Evolutionary conservation across 2,329 filamentous ascomycete genomes (phyloP).

Genomic region (Neofusicoccum laricinum): DNA sequence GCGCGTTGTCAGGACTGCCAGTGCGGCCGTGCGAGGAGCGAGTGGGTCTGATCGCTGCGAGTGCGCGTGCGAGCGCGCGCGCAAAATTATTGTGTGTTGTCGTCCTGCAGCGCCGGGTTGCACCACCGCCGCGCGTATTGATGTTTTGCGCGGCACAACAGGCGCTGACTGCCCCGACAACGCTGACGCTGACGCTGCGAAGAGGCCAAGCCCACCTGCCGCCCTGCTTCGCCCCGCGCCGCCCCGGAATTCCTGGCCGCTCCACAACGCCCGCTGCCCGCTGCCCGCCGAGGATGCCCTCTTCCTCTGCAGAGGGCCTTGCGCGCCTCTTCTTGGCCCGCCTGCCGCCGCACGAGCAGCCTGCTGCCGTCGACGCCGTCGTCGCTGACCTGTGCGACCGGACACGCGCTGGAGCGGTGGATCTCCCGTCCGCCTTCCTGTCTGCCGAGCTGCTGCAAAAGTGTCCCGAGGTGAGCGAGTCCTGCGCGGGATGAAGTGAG

Average conservation of each 20-base stretch:
- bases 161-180: neutral
- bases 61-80: neutral
- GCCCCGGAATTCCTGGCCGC: neutral
- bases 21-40: constrained; percentile 3
- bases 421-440: constrained; percentile 3
- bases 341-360: constrained; percentile 6
- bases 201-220: neutral
- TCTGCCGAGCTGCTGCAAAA: constrained; percentile 13
- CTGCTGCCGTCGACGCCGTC: constrained; percentile 6
- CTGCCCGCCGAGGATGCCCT: constrained; percentile 9
- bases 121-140: neutral
- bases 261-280: neutral
- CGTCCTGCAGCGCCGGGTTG: neutral
- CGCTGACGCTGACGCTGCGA: neutral
- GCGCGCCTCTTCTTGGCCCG: constrained; percentile 17
- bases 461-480: constrained; percentile 18
- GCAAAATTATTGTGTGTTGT: too few species aligned
- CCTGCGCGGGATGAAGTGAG: constrained; percentile 6
- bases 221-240: neutral
- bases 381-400: neutral
- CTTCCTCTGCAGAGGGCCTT: constrained; percentile 6
- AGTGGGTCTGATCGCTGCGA: constrained; percentile 5
- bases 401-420: neutral
- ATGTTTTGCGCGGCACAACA: neutral
- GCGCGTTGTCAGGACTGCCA: neutral